Conservation (phyloP, 352 stramenopile genomes). For the Thraustochytrium striatum region DNA sequence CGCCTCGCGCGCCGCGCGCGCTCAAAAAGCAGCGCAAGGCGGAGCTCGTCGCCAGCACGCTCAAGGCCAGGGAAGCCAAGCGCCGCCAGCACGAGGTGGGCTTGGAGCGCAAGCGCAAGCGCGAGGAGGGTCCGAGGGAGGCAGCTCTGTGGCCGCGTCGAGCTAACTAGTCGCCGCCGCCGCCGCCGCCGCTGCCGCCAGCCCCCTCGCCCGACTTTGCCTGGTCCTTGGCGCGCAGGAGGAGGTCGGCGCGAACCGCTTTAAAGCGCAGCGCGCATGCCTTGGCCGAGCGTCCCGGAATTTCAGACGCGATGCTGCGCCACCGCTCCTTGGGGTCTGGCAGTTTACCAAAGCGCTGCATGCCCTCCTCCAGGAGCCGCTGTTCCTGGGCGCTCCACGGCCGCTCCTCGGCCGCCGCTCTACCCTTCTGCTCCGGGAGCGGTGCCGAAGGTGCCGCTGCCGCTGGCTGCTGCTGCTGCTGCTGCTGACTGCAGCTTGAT, state of each 20-base stretch:
- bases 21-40: too few relatives aligned
- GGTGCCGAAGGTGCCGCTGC: neutral
- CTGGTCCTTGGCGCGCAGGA: neutral
- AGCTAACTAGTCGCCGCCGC: too few relatives aligned
- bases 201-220: too few relatives aligned
- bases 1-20: too few relatives aligned
- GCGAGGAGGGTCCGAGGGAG: too few relatives aligned
- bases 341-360: conserved; percentile 1
- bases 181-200: too few relatives aligned
- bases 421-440: neutral
- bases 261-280: conserved; percentile 31
- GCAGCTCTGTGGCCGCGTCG: too few relatives aligned
- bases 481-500: neutral
- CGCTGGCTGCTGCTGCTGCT: neutral
- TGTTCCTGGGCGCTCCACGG: neutral
- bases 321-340: conserved; percentile 31
- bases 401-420: neutral
- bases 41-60: too few relatives aligned
- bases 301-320: neutral
- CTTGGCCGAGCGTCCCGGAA: conserved; percentile 18
- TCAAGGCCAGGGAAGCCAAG: too few relatives aligned
- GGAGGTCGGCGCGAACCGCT: neutral
- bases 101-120: too few relatives aligned
- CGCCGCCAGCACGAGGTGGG: too few relatives aligned
- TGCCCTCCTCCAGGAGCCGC: neutral